Percentiles rank a stretch among this genome's conserved stretches.
phyloP scores from a whole-genome alignment of 768 basidiomycete genomes.

The Hysterangium stoloniferum region DNA sequence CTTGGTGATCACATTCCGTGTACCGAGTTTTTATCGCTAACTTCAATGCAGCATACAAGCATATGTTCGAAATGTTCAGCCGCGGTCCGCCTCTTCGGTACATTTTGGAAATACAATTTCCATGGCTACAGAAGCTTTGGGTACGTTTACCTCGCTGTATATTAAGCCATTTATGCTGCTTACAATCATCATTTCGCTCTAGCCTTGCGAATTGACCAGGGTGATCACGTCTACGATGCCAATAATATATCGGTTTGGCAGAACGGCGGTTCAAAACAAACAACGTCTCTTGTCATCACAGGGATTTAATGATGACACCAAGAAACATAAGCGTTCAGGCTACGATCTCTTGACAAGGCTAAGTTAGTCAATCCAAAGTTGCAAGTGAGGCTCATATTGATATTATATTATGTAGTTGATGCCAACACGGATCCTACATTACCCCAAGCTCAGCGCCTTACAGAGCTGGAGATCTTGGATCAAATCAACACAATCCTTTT shows the following conservation, averaged over 20 bases:
- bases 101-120: slow-evolving; percentile 40
- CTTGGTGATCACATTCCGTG: slow-evolving; percentile 9
- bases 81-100: slow-evolving; percentile 33
- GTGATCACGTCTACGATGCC: slow-evolving; percentile 31
- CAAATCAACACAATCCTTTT: slow-evolving; percentile 61
- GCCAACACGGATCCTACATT: slow-evolving; percentile 42
- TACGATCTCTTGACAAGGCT: slow-evolving; percentile 44
- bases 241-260: slow-evolving; percentile 35
- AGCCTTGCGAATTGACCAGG: slow-evolving; percentile 37
- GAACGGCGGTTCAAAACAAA: slow-evolving; percentile 36
- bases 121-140: slow-evolving; percentile 37
- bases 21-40: too few species aligned
- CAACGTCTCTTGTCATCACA: slow-evolving; percentile 31
- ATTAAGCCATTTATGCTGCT: neutral
- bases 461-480: slow-evolving; percentile 55
- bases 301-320: slow-evolving; percentile 23
- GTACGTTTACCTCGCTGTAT: slow-evolving; percentile 24
- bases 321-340: slow-evolving; percentile 18
- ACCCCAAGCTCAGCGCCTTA: slow-evolving; percentile 37
- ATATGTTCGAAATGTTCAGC: slow-evolving; percentile 42
- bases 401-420: slow-evolving; percentile 37
- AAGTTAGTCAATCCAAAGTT: slow-evolving; percentile 33
- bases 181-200: neutral
- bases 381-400: neutral
- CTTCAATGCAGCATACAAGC: slow-evolving; percentile 33